phyloP scores from a whole-genome alignment of 1,139 yeast genomes.

The Suhomyces bokatorum region DNA sequence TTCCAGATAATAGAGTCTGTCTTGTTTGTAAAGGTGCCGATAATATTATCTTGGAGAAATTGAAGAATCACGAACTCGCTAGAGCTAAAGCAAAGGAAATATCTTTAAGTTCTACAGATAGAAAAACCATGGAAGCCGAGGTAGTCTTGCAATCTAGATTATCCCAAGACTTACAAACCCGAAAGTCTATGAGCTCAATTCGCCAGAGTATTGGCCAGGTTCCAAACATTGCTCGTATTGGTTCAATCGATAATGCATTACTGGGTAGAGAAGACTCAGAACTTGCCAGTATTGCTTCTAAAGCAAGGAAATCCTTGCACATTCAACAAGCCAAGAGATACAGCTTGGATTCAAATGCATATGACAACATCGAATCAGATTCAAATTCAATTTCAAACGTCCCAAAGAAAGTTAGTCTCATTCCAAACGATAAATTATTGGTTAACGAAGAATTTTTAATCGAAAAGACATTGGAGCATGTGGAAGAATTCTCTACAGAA shows the following conservation, averaged over 20 bases:
- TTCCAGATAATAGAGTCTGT: slow-evolving; percentile 79
- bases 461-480: slow-evolving; percentile 83
- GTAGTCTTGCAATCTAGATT: slow-evolving; percentile 56
- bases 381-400: neutral
- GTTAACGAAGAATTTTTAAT: slow-evolving; percentile 76
- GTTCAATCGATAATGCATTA: slow-evolving; percentile 59
- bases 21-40: slow-evolving; percentile 95
- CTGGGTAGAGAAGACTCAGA: slow-evolving; percentile 55
- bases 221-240: slow-evolving; percentile 21
- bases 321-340: slow-evolving; percentile 61
- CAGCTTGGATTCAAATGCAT: slow-evolving; percentile 29
- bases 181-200: slow-evolving; percentile 32
- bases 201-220: slow-evolving; percentile 26
- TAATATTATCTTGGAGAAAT: slow-evolving; percentile 78
- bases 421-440: slow-evolving; percentile 64
- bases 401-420: slow-evolving; percentile 10
- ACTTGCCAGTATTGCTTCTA: slow-evolving; percentile 56
- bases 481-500: slow-evolving; percentile 92
- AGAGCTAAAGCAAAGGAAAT: slow-evolving; percentile 62
- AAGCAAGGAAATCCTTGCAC: slow-evolving; percentile 65
- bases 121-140: slow-evolving; percentile 83
- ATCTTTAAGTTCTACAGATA: slow-evolving; percentile 54
- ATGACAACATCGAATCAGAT: neutral
- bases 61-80: slow-evolving; percentile 61
- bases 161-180: slow-evolving; percentile 34